A percentile compares a stretch with the other conserved stretches of the same genome.
These are phyloP conservation scores for Nicotiana noctiflora DNA, from an alignment of 257 asterid species.

Conservation along the genomic window DNA sequence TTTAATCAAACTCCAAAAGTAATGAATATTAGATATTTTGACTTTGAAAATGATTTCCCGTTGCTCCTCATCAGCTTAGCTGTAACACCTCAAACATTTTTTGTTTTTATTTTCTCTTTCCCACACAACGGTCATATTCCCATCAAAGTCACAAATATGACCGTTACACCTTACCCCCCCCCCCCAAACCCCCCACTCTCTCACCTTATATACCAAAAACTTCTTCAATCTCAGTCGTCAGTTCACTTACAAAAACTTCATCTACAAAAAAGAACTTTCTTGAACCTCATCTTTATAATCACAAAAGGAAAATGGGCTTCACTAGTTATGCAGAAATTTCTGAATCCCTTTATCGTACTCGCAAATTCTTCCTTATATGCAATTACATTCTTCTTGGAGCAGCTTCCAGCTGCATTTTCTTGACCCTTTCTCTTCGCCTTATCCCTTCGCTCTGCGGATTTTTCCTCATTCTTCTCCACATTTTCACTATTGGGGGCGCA, in stretches of 20 bases:
- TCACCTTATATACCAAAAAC: not conserved
- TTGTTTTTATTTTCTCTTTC: not conserved
- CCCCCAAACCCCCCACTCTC: not conserved
- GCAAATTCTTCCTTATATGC: conserved; percentile 26
- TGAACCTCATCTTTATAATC: not conserved
- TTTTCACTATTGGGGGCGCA: conserved; percentile 38
- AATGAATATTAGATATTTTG: too few species aligned
- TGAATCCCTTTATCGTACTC: conserved; percentile 21
- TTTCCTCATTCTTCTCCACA: conserved; percentile 38
- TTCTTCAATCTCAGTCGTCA: not conserved
- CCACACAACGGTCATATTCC: conserved; percentile 14
- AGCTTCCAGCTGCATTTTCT: too few species aligned
- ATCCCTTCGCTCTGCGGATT: conserved; percentile 38
- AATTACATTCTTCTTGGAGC: conserved; percentile 38
- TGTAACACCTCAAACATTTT: not conserved
- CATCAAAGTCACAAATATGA: not conserved
- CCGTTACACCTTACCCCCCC: not conserved
- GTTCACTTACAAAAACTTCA: not conserved
- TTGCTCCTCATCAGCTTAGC: not conserved
- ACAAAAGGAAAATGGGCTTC: not conserved
- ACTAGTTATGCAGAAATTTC: conserved; percentile 5
- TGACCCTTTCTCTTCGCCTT: conserved; percentile 41
- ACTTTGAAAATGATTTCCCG: not conserved
- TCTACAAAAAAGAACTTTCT: not conserved
- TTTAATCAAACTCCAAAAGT: not conserved